phyloP scores from a whole-genome alignment of 1,284 basidiomycete species.

The Cryptococcus hybrid region DNA sequence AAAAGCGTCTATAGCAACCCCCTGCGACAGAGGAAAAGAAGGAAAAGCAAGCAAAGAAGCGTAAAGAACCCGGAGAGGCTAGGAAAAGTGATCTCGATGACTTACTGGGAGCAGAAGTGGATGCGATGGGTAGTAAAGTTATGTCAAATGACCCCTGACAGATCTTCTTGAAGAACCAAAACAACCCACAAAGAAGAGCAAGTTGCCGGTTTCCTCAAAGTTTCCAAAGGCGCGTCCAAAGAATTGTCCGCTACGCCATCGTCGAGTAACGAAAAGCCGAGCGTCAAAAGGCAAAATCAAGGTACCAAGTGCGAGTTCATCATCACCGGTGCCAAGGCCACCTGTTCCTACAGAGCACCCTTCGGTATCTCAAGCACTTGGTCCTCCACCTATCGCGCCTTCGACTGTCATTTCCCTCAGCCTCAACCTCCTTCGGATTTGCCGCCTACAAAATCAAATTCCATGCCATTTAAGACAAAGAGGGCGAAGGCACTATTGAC shows the following conservation, averaged over 20 bases:
- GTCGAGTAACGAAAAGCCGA: background rate
- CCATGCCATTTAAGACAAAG: conserved; percentile 64
- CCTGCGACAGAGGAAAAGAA: conserved; percentile 17
- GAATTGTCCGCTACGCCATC: background rate
- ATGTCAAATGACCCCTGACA: conserved; percentile 20
- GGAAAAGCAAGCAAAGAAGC: conserved; percentile 19
- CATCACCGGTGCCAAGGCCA: background rate
- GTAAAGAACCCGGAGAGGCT: conserved; percentile 13
- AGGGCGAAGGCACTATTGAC: conserved; percentile 75
- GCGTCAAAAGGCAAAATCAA: conserved; percentile 1
- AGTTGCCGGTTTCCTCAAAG: conserved; percentile 10
- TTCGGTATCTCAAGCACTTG: background rate
- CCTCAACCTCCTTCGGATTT: conserved; percentile 34
- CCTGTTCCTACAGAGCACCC: background rate
- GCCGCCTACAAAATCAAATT: conserved; percentile 26
- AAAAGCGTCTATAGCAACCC: background rate
- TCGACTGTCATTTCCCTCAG: conserved; percentile 27
- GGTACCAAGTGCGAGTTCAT: background rate
- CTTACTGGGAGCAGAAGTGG: conserved; percentile 44
- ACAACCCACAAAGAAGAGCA: conserved; percentile 35
- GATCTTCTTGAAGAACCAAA: conserved; percentile 25
- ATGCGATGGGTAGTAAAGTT: conserved; percentile 28
- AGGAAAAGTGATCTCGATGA: conserved; percentile 36
- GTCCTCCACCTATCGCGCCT: conserved; percentile 1
- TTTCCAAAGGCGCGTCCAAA: conserved; percentile 2